These are phyloP conservation scores for Ceratocystis lukuohia DNA, from an alignment of 2,329 filamentous ascomycete genomes.

Conservation along the genomic window DNA sequence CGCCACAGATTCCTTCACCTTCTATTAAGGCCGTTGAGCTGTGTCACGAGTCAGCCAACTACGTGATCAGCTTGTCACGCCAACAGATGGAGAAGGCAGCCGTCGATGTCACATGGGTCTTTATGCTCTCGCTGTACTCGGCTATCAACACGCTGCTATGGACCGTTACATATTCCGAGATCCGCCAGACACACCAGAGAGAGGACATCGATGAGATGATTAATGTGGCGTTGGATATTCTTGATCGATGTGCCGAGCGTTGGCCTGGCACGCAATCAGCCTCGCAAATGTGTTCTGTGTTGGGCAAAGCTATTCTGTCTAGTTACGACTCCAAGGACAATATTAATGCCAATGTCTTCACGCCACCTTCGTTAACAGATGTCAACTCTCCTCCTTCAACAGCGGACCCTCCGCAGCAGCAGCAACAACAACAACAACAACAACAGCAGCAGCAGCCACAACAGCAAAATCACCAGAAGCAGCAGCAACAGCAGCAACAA, in stretches of 20 bases:
- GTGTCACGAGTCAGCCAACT: conserved; percentile 71
- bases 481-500: conserved; percentile 17
- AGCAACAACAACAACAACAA: background rate
- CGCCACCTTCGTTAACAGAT: conserved; percentile 37
- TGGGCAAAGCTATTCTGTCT: conserved; percentile 74
- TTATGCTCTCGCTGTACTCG: conserved; percentile 80
- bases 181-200: conserved; percentile 57
- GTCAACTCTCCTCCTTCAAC: conserved; percentile 35
- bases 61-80: conserved; percentile 67
- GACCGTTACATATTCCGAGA: conserved; percentile 75
- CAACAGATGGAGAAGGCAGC: conserved; percentile 63
- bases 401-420: conserved; percentile 22
- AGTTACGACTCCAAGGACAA: conserved; percentile 56
- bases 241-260: conserved; percentile 66
- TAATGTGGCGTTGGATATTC: conserved; percentile 60
- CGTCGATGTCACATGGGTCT: conserved; percentile 87
- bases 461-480: conserved; percentile 8
- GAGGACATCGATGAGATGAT: conserved; percentile 67
- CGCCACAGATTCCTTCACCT: conserved; percentile 79
- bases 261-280: conserved; percentile 87
- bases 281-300: conserved; percentile 70
- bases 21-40: conserved; percentile 62
- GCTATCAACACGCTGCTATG: conserved; percentile 83
- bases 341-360: conserved; percentile 27
- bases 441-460: conserved; percentile 13